phyloP scores from a whole-genome alignment of 1,284 basidiomycete genomes.

The Pholiota adiposa region DNA sequence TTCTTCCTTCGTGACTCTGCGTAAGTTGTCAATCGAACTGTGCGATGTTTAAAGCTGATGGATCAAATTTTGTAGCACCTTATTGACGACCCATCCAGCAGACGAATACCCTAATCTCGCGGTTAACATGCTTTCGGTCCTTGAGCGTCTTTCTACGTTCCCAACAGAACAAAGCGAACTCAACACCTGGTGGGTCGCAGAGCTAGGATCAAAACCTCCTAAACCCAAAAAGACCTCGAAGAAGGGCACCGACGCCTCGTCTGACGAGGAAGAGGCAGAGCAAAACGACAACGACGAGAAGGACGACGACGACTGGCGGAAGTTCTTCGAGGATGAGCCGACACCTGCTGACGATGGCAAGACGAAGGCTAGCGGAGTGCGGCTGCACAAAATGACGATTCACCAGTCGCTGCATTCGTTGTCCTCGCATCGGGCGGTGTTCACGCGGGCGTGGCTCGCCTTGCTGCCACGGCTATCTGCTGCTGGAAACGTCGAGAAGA shows the following conservation, averaged over 20 bases:
- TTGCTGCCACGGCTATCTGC: conserved; percentile 65
- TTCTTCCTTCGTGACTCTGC: conserved; percentile 88
- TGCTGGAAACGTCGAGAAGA: conserved; percentile 38
- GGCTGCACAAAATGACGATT: conserved; percentile 67
- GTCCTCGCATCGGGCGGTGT: conserved; percentile 75
- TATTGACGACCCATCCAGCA: conserved; percentile 34
- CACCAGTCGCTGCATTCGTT: conserved; percentile 79
- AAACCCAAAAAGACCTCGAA: conserved; percentile 46
- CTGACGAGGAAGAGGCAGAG: conserved; percentile 42
- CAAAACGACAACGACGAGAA: conserved; percentile 46
- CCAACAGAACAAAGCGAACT: conserved; percentile 79
- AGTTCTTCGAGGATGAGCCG: conserved; percentile 75
- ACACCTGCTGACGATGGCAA: conserved; percentile 40
- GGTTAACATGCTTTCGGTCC: conserved; percentile 74
- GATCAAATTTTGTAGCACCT: conserved; percentile 31
- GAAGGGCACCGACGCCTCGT: conserved; percentile 34
- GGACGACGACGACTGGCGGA: conserved; percentile 76
- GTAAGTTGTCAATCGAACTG: conserved; percentile 46
- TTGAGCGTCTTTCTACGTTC: conserved; percentile 83
- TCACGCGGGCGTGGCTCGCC: conserved; percentile 78
- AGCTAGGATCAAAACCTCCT: conserved; percentile 66
- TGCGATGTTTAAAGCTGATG: conserved; percentile 17
- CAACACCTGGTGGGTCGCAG: conserved; percentile 86
- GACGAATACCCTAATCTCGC: conserved; percentile 44
- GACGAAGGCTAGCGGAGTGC: conserved; percentile 41